A percentile compares a stretch with the other conserved stretches of the same genome.
Conservation (phyloP, 345 rosid species). For the Populus tremula region DNA sequence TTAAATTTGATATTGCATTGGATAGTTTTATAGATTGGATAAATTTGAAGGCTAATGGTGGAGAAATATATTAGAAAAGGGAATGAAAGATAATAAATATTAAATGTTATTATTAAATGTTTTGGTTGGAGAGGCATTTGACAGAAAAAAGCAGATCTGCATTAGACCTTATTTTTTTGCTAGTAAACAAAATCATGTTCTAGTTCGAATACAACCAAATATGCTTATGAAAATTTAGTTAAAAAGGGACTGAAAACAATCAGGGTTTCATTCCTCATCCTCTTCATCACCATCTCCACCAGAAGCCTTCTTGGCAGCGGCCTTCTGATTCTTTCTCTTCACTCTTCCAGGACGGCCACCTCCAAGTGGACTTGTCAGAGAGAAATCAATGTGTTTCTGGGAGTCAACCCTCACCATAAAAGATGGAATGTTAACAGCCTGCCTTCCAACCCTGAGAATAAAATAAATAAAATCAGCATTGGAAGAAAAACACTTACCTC, state of each 20-base stretch:
- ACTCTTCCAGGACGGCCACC: conserved; percentile 57
- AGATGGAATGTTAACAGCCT: conserved; percentile 30
- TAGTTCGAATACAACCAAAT: background rate
- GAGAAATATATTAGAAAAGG: too few relatives aligned
- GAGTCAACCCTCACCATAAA: conserved; percentile 34
- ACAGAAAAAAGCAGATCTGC: too few relatives aligned
- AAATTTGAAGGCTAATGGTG: too few relatives aligned
- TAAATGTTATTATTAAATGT: too few relatives aligned
- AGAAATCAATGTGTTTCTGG: conserved; percentile 28
- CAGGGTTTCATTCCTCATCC: conserved; percentile 46
- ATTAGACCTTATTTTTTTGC: too few relatives aligned
- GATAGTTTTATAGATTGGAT: too few relatives aligned
- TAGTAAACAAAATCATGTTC: too few relatives aligned
- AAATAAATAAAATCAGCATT: background rate
- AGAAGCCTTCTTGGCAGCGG: conserved; percentile 63
- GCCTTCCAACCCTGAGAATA: conserved; percentile 28
- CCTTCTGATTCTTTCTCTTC: conserved; percentile 62
- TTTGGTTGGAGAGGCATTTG: too few relatives aligned
- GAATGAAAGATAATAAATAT: too few relatives aligned
- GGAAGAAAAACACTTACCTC: background rate
- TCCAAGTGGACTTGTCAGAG: conserved; percentile 27
- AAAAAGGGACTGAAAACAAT: background rate
- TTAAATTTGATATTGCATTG: too few relatives aligned
- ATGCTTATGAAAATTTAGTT: background rate
- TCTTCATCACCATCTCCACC: conserved; percentile 74